Base-by-base conservation (phyloP, 148 eudicot species). In the Polygonum aviculare region DNA sequence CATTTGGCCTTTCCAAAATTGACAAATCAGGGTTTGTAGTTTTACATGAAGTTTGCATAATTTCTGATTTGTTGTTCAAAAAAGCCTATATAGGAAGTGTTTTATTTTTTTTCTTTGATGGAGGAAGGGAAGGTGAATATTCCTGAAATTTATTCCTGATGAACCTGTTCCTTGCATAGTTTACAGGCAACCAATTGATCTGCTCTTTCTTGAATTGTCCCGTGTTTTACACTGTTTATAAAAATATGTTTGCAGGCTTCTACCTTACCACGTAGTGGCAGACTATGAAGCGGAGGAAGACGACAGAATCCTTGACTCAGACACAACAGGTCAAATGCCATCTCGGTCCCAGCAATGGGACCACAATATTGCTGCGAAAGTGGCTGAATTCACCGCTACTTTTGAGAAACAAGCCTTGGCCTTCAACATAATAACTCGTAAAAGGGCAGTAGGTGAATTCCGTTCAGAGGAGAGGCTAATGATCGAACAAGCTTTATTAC, bases 251-350 rank as follows among this genome's bases (percentile, higher is more conserved):
- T 81, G 78, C 91, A 94, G 98, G 90, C 84, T 94, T 78, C 85
- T 94, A 44, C 98, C 98, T 45, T 94, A 94, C 83, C 98, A 94
- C 80, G 98, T 94, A 51, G 98, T 94, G 80, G 98, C 98, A 15
- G 98, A 94, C 84, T 94, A 91, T 84, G 98, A 94, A 91, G 97
- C 94, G 62, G 98, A 94, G 85, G 98, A 90, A 78, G 98, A 94
- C 77, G 98, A 94, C 77, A 88, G 92, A 82, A 90, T 94, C 75
- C 93, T 94, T 18, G 97, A 91, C 76, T 91, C 98, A 16, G 98
- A 92, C 82, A 81, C 90, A 12, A 88, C 97, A 16, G 98, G 93
- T 51, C 95, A 88, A 78, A 80, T 90, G 74, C 85, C 86, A 11
- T 94, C 97, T 77, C 93, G 97, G 12, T 87, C 97, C 21, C 98